phyloP scores from a whole-genome alignment of 139 green algal species.

The Klebsormidium nitens region DNA sequence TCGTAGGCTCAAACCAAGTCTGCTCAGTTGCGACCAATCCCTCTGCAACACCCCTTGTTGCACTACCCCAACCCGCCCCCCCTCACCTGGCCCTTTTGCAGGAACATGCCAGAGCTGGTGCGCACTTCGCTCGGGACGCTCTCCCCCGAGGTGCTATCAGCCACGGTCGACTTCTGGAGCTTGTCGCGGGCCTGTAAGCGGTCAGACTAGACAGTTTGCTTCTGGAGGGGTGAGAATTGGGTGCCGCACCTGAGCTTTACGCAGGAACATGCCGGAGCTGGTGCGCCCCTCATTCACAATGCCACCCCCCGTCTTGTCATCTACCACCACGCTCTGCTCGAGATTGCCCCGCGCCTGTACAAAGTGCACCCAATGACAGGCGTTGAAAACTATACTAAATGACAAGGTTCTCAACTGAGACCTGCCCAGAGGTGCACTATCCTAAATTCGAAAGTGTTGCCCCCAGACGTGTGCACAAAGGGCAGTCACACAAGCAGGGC shows the following conservation, averaged over 20 bases:
- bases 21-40: too few relatives aligned
- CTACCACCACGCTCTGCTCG: slow-evolving; percentile 40
- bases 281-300: slow-evolving; percentile 38
- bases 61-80: not conserved
- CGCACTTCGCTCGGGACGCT: slow-evolving; percentile 36
- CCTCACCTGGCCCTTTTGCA: slow-evolving; percentile 37
- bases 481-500: too few relatives aligned
- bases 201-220: not conserved
- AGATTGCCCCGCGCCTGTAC: slow-evolving; percentile 28
- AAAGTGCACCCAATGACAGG: too few relatives aligned
- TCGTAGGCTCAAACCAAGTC: too few relatives aligned
- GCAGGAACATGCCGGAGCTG: slow-evolving; percentile 42
- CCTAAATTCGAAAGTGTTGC: too few relatives aligned
- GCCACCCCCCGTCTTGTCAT: slow-evolving; percentile 33
- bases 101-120: slow-evolving; percentile 43
- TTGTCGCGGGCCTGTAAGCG: slow-evolving; percentile 25
- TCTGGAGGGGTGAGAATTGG: too few relatives aligned
- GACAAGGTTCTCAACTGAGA: too few relatives aligned
- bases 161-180: slow-evolving; percentile 41
- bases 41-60: slow-evolving; percentile 2
- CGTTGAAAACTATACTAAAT: too few relatives aligned
- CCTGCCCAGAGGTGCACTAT: too few relatives aligned
- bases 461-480: too few relatives aligned
- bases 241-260: slow-evolving; percentile 34
- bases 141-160: slow-evolving; percentile 33